Conservation (phyloP, 352 stramenopile species). For the Globisporangium ultimum region DNA sequence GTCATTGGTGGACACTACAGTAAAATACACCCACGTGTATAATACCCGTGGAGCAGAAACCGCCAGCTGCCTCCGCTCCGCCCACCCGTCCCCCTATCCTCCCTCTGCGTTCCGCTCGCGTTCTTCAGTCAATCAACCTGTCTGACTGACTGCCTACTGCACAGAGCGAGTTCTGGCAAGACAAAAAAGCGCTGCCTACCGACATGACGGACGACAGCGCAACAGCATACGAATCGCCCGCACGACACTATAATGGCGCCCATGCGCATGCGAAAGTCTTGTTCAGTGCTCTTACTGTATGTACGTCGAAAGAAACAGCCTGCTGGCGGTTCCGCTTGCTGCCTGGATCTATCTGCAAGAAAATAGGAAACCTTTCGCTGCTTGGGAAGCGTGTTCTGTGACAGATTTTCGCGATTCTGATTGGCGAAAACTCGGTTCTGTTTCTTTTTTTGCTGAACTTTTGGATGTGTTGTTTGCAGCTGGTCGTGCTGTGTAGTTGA, state of each 20-base stretch:
- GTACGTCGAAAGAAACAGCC: too few species aligned
- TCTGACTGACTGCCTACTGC: too few species aligned
- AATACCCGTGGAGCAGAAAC: slow-evolving; percentile 8
- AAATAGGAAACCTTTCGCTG: too few species aligned
- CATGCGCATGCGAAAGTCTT: too few species aligned
- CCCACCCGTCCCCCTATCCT: not conserved
- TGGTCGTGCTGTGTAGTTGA: not conserved
- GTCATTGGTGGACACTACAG: not conserved
- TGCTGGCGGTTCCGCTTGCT: too few species aligned
- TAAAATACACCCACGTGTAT: slow-evolving; percentile 5
- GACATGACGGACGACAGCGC: not conserved
- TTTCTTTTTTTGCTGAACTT: not conserved
- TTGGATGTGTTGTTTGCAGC: not conserved
- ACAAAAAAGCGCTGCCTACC: not conserved
- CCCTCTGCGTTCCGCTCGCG: not conserved
- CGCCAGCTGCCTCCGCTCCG: slow-evolving; percentile 3
- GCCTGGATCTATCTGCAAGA: too few species aligned
- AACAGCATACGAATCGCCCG: too few species aligned
- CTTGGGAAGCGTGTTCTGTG: not conserved
- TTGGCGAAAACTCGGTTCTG: not conserved
- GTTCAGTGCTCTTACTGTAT: too few species aligned
- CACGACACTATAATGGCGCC: too few species aligned
- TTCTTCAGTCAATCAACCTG: not conserved
- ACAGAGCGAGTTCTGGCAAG: too few species aligned
- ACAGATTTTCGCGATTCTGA: not conserved